Percentiles rank a stretch among this genome's conserved stretches.
These are phyloP conservation scores for Mitragyna speciosa DNA, from an alignment of 257 asterid genomes.

Conservation along the genomic window DNA sequence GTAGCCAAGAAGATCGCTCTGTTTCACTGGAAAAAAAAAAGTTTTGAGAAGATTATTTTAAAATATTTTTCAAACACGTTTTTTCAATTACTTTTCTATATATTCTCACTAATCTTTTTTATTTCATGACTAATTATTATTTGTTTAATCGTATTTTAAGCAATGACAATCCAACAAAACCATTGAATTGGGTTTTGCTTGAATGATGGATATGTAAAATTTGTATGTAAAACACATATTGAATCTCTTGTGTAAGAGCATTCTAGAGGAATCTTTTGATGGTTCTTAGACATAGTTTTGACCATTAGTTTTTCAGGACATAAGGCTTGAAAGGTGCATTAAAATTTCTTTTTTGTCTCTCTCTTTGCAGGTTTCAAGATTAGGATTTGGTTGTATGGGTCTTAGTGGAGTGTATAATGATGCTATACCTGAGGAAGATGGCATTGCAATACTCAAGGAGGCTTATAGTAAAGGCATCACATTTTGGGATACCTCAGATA, in stretches of 20 bases:
- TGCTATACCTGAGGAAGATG: slow-evolving; percentile 51
- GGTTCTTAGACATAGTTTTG: too few species aligned
- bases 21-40: too few species aligned
- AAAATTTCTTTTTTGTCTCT: not conserved
- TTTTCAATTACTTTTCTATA: too few species aligned
- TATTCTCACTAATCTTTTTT: too few species aligned
- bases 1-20: too few species aligned
- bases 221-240: too few species aligned
- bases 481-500: slow-evolving; percentile 46
- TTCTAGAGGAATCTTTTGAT: not conserved
- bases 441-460: slow-evolving; percentile 46
- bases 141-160: too few species aligned
- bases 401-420: slow-evolving; percentile 47
- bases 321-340: not conserved
- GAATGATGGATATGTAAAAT: not conserved
- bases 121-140: too few species aligned
- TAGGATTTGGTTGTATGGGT: slow-evolving; percentile 71
- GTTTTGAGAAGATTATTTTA: too few species aligned
- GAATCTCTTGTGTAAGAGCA: not conserved
- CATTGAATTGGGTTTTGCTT: not conserved
- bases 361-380: slow-evolving; percentile 44
- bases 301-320: too few species aligned
- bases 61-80: too few species aligned
- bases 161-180: too few species aligned
- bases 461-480: slow-evolving; percentile 48